Evolutionary conservation across 495 filamentous ascomycete genomes (phyloP), one percentile per base, ranked within the genome.

Genomic region (Hypoxylon cercidicola): DNA sequence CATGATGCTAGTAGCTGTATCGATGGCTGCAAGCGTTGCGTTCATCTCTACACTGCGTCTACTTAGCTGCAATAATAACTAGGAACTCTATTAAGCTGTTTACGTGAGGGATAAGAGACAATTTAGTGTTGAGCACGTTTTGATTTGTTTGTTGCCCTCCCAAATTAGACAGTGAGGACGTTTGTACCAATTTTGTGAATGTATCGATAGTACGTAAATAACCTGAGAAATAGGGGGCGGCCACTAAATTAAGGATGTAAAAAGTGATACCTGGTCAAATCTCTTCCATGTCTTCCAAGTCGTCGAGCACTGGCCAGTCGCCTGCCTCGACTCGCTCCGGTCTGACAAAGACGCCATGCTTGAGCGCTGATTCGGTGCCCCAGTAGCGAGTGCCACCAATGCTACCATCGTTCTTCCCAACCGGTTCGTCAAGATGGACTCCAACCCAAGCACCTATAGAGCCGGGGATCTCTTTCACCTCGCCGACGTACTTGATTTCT

Each of bases 251-350:
- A 20, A 4, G 32, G 5, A 40, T 18, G 19, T 23, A 47, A n/a
- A 20, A 32, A 34, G 34, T 19, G 40, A 45, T 13, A 20, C 21
- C 23, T 13, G 35, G 34, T 84, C 73, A 94, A 40, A 95, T 91
- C 78, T 95, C 93, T 75, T 96, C 94, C 86, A 96, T 87, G 68
- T 95, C 87, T 57, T 93, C 93, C 34, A 90, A 74, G 70, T 92
- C 91, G 62, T 90, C 85, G 32, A 91, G 62, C 15, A 84, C 84
- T n/a, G 88, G 87, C 61, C 85, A 97, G 66, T 97, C 91, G 20
- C 95, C 95, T 20, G 93, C 84, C 76, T 97, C 90, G 7, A 97
- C 86, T 72, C 93, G 85, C 66, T 97, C 95, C 28, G 95, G 90
- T 72, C 93, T 85, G 9, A 97, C 92, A 74, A 97, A 97, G 21